Evolutionary conservation across 805 yeast species (phyloP), one percentile per base, ranked within the genome.

Genomic region (Candida peoriensis): DNA sequence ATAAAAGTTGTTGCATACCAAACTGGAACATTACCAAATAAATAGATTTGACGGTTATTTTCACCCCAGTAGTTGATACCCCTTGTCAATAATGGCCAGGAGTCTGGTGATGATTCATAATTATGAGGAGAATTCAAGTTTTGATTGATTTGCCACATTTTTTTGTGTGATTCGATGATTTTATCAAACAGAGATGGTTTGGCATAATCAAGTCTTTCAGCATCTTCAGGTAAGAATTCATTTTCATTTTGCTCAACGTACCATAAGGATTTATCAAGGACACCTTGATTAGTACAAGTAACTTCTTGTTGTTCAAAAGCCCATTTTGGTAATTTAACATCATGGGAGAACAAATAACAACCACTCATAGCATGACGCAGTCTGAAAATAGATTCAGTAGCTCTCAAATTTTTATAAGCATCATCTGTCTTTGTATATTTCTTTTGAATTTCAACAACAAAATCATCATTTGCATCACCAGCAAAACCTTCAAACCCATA

Each of bases 381-480:
- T 63, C 84, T 71, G 64, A 84, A 80, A 26, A 81, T 68, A 18
- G 93, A 76, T 29, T 78, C 74, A 29, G 84, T 57, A 12, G 94
- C 85, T 43, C 72, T 70, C 24, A 84, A 69, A 40, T 68, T 66
- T 21, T 65, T 59, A 52, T 70, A 75, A 13, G 86, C 77, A 23
- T 58, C 68, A 23, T 73, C 76, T 3, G 67, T 58, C 24, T 59
- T 63, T 20, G 84, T 70, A 37, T 59, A 50, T 31, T 66, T 64
- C 48, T 72, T 61, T 41, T 77, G 86, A 44, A 84, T 79, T 56
- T 83, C 90, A 41, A 84, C 78, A 42, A 78, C 59, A 60, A 83
- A 84, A 55, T 83, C 89, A 61, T 84, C 95, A 58, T 84, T 84
- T 36, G 87, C 80, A 61, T 84, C 93, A 59, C 94, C 95, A 18